Conservation (phyloP, 1,284 basidiomycete genomes). For the Leccinum pallidistipes region DNA sequence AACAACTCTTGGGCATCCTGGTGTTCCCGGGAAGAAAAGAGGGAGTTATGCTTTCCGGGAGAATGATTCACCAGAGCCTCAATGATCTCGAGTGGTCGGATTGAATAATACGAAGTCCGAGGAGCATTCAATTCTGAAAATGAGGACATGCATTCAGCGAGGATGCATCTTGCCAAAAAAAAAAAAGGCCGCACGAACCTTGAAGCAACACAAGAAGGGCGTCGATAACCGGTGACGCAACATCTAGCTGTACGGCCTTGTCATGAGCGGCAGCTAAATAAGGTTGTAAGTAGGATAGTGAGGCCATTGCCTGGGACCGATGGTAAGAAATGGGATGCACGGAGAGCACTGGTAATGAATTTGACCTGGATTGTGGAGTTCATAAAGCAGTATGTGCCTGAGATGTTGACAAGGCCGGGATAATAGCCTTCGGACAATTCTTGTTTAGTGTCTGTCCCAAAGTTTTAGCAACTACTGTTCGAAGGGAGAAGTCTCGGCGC, state of each 20-base stretch:
- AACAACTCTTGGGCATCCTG: constrained; percentile 97
- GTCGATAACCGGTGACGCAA: constrained; percentile 82
- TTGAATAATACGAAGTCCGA: constrained; percentile 52
- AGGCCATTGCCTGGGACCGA: constrained; percentile 71
- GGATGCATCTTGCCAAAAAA: constrained; percentile 3
- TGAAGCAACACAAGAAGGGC: constrained; percentile 67
- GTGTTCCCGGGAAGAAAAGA: constrained; percentile 85
- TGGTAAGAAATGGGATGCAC: constrained; percentile 12
- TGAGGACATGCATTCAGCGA: constrained; percentile 11
- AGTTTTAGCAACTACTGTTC: constrained; percentile 2
- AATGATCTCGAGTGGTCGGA: constrained; percentile 74
- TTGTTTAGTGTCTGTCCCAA: constrained; percentile 23
- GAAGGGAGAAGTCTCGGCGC: neutral
- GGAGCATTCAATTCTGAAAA: constrained; percentile 71
- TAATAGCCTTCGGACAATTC: constrained; percentile 54
- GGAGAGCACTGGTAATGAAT: constrained; percentile 16
- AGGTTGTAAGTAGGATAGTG: constrained; percentile 73
- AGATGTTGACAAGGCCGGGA: constrained; percentile 88
- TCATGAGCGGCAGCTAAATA: constrained; percentile 72
- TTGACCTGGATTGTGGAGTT: constrained; percentile 87
- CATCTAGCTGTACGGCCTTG: constrained; percentile 72
- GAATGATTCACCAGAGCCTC: constrained; percentile 62
- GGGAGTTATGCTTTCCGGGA: constrained; percentile 54
- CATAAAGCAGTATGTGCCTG: constrained; percentile 95
- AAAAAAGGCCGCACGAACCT: constrained; percentile 42